These are phyloP conservation scores for Chlorella ohadii DNA, from an alignment of 139 green algal species.

Conservation along the genomic window DNA sequence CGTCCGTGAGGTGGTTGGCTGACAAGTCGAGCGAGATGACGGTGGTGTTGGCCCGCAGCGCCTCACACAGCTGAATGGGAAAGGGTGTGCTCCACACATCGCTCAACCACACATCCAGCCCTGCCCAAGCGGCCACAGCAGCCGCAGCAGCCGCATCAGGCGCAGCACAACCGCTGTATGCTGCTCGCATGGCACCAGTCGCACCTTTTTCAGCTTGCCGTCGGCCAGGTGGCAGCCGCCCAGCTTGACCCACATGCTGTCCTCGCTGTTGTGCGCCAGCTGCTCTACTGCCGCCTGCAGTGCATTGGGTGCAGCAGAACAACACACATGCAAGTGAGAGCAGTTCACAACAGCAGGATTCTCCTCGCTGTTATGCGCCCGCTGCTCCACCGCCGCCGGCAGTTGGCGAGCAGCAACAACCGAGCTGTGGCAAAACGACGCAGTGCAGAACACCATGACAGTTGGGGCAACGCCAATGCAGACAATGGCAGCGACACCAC, in stretches of 20 bases:
- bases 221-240: constrained; percentile 25
- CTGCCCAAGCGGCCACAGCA: too few relatives aligned
- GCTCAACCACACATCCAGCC: too few relatives aligned
- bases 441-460: background rate
- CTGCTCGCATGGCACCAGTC: background rate
- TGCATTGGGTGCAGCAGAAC: too few relatives aligned
- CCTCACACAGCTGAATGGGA: constrained; percentile 70
- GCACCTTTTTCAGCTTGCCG: constrained; percentile 32
- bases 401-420: too few relatives aligned
- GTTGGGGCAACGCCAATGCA: too few relatives aligned
- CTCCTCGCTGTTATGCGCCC: too few relatives aligned
- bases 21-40: constrained; percentile 70
- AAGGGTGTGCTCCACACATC: too few relatives aligned
- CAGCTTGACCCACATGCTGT: constrained; percentile 40
- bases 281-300: constrained; percentile 15
- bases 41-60: constrained; percentile 57
- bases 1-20: constrained; percentile 64
- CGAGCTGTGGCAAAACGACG: background rate
- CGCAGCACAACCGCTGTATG: background rate
- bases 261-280: constrained; percentile 35
- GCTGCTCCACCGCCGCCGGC: too few relatives aligned
- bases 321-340: too few relatives aligned
- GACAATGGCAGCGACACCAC: background rate
- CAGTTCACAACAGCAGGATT: background rate
- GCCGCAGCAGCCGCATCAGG: background rate